phyloP scores from a whole-genome alignment of 352 stramenopile species.

The Phytophthora sp. region DNA sequence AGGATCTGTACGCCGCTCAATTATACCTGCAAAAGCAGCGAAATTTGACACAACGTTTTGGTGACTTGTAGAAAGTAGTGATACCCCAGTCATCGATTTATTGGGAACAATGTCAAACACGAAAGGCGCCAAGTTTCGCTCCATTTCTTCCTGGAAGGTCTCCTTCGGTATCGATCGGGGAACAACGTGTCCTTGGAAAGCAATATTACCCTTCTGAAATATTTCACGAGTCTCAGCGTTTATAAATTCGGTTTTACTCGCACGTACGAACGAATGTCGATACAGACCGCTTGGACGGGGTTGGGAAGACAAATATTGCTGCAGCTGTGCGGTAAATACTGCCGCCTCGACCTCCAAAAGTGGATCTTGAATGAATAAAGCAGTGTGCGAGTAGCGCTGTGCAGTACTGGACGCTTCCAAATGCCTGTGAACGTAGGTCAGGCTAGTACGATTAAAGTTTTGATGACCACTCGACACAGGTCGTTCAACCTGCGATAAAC shows the following conservation, averaged over 20 bases:
- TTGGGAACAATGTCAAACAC: slow-evolving; percentile 29
- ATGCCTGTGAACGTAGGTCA: slow-evolving; percentile 10
- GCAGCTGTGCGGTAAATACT: slow-evolving; percentile 15
- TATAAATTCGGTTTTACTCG: background rate
- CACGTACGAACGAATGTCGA: slow-evolving; percentile 49
- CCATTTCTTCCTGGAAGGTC: slow-evolving; percentile 41
- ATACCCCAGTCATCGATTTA: background rate
- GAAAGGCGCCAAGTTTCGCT: slow-evolving; percentile 39
- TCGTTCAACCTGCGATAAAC: slow-evolving; percentile 20
- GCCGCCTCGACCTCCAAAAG: slow-evolving; percentile 24
- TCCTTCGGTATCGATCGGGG: slow-evolving; percentile 16
- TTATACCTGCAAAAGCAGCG: slow-evolving; percentile 37
- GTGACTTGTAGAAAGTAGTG: background rate
- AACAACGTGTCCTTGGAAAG: slow-evolving; percentile 49
- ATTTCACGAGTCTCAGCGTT: slow-evolving; percentile 9
- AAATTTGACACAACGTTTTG: slow-evolving; percentile 41
- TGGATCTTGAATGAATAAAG: slow-evolving; percentile 38
- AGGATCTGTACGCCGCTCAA: slow-evolving; percentile 27
- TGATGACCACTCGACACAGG: background rate
- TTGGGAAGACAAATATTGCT: slow-evolving; percentile 43
- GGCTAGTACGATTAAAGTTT: background rate
- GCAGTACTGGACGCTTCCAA: slow-evolving; percentile 7
- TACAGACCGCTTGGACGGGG: slow-evolving; percentile 53
- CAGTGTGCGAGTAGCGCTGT: slow-evolving; percentile 22
- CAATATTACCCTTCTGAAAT: slow-evolving; percentile 64